Evolutionary conservation across 306 rosid genomes (phyloP).

Genomic region (Begonia masoniana): DNA sequence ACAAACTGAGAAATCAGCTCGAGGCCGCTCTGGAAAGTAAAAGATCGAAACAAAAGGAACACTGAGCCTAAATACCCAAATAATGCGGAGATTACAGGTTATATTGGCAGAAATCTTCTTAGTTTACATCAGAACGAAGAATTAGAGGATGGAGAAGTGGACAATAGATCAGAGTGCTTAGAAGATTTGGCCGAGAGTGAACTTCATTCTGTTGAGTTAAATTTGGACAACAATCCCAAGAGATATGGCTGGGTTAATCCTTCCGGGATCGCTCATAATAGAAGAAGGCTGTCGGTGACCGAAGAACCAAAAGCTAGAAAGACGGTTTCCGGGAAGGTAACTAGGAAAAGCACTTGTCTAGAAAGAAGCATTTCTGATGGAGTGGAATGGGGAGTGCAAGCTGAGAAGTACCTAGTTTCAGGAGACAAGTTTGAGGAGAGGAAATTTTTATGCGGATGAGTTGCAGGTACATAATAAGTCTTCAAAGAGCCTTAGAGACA

Average conservation of each 20-base stretch:
- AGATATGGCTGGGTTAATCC: conserved; percentile 56
- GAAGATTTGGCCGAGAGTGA: conserved; percentile 87
- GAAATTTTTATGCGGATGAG: conserved; percentile 46
- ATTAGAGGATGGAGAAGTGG: conserved; percentile 78
- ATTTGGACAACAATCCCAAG: conserved; percentile 70
- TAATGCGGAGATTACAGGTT: conserved; percentile 57
- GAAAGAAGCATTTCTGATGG: conserved; percentile 92
- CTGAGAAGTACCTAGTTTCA: conserved; percentile 49
- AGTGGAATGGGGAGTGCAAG: conserved; percentile 57
- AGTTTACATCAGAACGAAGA: conserved; percentile 36
- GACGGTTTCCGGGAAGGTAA: conserved; percentile 55
- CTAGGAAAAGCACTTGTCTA: conserved; percentile 66
- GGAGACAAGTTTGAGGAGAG: conserved; percentile 68
- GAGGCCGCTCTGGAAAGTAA: conserved; percentile 74
- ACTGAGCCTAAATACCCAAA: conserved; percentile 23
- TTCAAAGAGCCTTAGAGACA: conserved; percentile 63
- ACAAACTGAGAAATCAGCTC: conserved; percentile 72
- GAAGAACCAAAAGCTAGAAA: conserved; percentile 51
- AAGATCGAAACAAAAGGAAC: conserved; percentile 13
- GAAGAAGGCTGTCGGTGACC: conserved; percentile 38
- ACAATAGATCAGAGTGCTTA: conserved; percentile 43
- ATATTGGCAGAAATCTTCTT: conserved; percentile 39
- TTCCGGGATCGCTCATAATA: conserved; percentile 39
- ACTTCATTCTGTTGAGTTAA: conserved; percentile 82
- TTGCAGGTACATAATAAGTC: conserved; percentile 51